Evolutionary conservation across 345 rosid species (phyloP).

Genomic region (Isatis tinctoria): DNA sequence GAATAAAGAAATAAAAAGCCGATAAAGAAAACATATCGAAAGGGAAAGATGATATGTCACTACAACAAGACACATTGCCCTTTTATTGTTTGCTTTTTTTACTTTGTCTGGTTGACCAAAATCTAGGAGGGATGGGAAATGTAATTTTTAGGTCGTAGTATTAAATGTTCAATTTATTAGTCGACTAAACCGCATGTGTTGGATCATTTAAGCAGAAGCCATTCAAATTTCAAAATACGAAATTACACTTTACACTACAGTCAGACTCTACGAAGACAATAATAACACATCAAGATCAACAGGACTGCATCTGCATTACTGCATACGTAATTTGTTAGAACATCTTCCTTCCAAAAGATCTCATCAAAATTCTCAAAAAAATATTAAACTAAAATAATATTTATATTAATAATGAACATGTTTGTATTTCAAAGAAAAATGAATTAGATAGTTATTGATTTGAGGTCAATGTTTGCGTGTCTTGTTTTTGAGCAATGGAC

Average conservation of each 20-base stretch:
- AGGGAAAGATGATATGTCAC: constrained; percentile 32
- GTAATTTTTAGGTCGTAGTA: background rate
- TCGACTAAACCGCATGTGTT: background rate
- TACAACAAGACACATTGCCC: constrained; percentile 24
- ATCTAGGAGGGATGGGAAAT: constrained; percentile 5
- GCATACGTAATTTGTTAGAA: no score
- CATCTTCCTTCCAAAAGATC: no score
- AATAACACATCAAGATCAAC: background rate
- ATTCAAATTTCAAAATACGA: background rate
- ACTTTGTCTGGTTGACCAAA: constrained; percentile 26
- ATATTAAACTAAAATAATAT: no score
- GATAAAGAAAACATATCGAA: constrained; percentile 27
- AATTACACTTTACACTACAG: background rate
- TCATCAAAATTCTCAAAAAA: no score
- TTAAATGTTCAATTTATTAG: background rate
- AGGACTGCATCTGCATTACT: background rate
- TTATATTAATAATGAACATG: no score
- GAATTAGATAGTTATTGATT: no score
- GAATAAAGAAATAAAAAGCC: background rate
- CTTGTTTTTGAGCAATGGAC: no score
- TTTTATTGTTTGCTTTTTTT: constrained; percentile 27
- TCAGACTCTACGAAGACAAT: background rate
- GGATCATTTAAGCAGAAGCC: background rate
- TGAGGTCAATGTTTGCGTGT: no score
- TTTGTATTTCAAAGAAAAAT: no score